Evolutionary conservation across 371 early-diverging fungal species (phyloP).

Genomic region (Lichtheimia corymbifera): DNA sequence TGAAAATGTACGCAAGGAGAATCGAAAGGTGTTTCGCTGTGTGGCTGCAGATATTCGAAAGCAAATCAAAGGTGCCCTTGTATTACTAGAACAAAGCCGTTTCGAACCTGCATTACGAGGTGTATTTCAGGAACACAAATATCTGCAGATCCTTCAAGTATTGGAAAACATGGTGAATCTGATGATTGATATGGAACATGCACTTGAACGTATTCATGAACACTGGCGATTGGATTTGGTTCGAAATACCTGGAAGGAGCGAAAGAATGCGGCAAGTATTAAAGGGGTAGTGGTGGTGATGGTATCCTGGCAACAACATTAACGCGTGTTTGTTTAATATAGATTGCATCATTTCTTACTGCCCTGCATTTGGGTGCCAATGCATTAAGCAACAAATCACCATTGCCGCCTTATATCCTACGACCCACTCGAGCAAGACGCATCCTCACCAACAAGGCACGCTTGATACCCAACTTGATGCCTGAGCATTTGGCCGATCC

Average conservation of each 20-base stretch:
- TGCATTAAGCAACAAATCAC: constrained; percentile 44
- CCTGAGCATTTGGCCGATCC: constrained; percentile 28
- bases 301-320: neutral
- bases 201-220: constrained; percentile 31
- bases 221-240: constrained; percentile 37
- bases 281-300: no score
- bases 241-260: constrained; percentile 41
- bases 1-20: constrained; percentile 6
- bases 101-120: constrained; percentile 53
- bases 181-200: constrained; percentile 42
- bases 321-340: neutral
- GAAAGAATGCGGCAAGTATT: constrained; percentile 37
- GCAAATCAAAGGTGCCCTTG: constrained; percentile 42
- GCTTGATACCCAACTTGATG: constrained; percentile 23
- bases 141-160: constrained; percentile 37
- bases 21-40: constrained; percentile 36
- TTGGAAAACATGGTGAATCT: constrained; percentile 45
- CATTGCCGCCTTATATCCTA: constrained; percentile 42
- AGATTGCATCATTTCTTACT: constrained; percentile 44
- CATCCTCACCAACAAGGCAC: constrained; percentile 38
- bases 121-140: constrained; percentile 43
- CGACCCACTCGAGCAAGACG: constrained; percentile 45
- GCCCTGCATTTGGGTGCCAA: constrained; percentile 43
- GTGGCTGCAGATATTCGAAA: constrained; percentile 34
- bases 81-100: constrained; percentile 46